phyloP scores from a whole-genome alignment of 2,329 filamentous ascomycete species.

The Gaeumannomyces sp. region DNA sequence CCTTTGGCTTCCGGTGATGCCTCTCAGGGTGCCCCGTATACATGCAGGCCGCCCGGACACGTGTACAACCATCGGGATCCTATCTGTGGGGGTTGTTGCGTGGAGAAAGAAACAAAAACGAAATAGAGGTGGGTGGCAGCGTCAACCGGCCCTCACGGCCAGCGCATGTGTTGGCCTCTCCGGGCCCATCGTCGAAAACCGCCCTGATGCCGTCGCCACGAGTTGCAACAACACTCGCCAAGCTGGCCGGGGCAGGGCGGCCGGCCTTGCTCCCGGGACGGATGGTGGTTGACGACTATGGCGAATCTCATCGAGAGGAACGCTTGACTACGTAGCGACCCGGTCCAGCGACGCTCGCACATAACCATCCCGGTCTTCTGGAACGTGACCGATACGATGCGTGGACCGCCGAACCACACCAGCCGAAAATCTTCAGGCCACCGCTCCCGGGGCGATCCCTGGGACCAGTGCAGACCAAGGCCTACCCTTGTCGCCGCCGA shows the following conservation, averaged over 20 bases:
- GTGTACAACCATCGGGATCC: not conserved
- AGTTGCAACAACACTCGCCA: not conserved
- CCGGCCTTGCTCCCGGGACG: too few species aligned
- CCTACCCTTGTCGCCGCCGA: not conserved
- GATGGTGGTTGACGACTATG: not conserved
- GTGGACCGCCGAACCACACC: not conserved
- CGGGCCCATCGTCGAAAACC: not conserved
- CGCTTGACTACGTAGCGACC: not conserved
- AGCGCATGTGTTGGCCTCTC: not conserved
- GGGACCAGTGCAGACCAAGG: not conserved
- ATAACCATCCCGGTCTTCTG: not conserved
- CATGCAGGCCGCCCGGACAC: not conserved
- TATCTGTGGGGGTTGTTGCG: not conserved
- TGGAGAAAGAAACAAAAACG: not conserved
- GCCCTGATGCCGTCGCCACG: not conserved
- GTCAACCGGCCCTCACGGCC: not conserved
- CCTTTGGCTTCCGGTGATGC: not conserved
- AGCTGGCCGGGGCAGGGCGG: not conserved
- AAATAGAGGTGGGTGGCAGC: not conserved
- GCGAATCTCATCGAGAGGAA: not conserved
- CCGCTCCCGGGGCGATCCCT: not conserved
- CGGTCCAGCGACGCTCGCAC: not conserved
- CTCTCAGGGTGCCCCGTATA: not conserved
- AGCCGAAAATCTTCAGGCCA: not conserved
- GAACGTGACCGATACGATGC: not conserved